These are phyloP conservation scores for Pistacia atlantica DNA, from an alignment of 345 rosid genomes.

Conservation along the genomic window DNA sequence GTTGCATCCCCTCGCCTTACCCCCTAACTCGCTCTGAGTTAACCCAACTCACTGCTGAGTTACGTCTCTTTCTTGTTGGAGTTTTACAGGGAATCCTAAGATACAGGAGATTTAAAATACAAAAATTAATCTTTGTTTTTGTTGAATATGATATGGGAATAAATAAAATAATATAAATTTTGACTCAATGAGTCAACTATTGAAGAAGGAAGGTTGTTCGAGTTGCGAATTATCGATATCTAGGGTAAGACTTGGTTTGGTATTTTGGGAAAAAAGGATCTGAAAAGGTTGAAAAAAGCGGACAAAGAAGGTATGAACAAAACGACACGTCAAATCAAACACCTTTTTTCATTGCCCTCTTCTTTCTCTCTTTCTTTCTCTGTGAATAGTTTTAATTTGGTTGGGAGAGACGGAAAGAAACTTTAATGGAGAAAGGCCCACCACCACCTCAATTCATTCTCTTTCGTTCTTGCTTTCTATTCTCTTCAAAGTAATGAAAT, in stretches of 20 bases:
- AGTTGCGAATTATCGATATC: not conserved
- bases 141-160: no score
- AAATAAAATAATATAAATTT: conserved; percentile 19
- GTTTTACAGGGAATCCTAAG: no score
- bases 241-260: conserved; percentile 5
- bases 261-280: conserved; percentile 20
- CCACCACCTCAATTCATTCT: not conserved
- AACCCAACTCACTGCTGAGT: not conserved
- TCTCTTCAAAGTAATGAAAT: not conserved
- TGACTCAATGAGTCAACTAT: conserved; percentile 21
- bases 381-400: not conserved
- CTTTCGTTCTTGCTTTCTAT: not conserved
- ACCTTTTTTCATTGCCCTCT: conserved; percentile 34
- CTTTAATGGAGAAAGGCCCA: not conserved
- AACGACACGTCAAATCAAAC: conserved; percentile 38
- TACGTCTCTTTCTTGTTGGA: no score
- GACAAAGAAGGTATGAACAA: conserved; percentile 28
- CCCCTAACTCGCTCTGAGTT: not conserved
- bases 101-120: no score
- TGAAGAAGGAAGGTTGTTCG: not conserved
- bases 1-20: not conserved
- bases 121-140: no score
- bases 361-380: not conserved
- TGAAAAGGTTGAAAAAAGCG: conserved; percentile 32
- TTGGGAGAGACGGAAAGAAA: conserved; percentile 8